These are phyloP conservation scores for Ophiocordyceps camponoti-leonardi DNA, from an alignment of 2,329 filamentous ascomycete genomes.

Conservation along the genomic window DNA sequence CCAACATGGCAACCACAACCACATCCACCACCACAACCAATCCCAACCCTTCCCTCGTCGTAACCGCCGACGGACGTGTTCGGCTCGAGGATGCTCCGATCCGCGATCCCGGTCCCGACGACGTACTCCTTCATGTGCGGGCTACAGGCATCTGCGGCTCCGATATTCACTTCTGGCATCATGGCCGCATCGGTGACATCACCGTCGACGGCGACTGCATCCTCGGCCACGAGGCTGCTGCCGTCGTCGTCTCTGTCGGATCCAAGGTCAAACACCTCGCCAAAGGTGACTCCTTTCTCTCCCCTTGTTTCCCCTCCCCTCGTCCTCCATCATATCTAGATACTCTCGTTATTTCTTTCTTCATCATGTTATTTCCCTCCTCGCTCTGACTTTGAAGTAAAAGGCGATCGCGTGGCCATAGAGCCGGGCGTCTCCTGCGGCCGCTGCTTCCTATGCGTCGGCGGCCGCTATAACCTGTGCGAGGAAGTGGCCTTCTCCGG, in stretches of 20 bases:
- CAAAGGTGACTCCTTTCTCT: no score
- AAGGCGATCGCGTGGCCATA: conserved; percentile 46
- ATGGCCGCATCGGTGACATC: conserved; percentile 43
- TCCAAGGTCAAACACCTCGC: conserved; percentile 33
- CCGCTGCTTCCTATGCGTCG: conserved; percentile 38
- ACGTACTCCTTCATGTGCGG: conserved; percentile 44
- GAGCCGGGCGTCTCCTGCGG: conserved; percentile 50
- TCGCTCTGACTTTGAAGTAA: not conserved
- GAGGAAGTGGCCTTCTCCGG: conserved; percentile 43
- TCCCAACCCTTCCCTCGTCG: not conserved
- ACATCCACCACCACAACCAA: not conserved
- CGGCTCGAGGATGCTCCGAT: not conserved
- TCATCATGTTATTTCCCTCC: not conserved
- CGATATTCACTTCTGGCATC: conserved; percentile 53
- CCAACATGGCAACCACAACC: no score
- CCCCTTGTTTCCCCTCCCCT: no score
- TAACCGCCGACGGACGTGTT: not conserved
- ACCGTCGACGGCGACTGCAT: conserved; percentile 46
- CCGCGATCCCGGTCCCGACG: conserved; percentile 24
- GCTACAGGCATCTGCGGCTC: conserved; percentile 49
- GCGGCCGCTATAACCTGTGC: conserved; percentile 47
- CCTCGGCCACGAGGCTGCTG: conserved; percentile 47
- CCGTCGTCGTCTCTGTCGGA: conserved; percentile 39
- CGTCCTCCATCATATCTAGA: no score
- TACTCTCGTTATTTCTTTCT: conserved; percentile 1